Evolutionary conservation across 2,329 filamentous ascomycete species (phyloP).

Genomic region (Cryphonectria nitschkei): DNA sequence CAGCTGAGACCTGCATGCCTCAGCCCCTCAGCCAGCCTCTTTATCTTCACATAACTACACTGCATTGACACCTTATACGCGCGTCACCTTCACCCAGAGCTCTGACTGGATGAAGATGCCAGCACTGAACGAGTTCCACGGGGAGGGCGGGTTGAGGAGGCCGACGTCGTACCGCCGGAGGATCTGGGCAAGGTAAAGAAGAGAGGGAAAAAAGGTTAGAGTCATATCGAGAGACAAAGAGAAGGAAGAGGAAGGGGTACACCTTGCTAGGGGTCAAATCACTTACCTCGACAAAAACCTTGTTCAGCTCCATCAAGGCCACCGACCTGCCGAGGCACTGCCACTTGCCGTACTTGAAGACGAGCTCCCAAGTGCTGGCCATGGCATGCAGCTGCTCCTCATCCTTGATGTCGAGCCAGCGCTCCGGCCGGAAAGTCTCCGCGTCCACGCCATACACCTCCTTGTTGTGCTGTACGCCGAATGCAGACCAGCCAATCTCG

Average conservation of each 20-base stretch:
- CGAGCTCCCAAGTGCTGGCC: slow-evolving; percentile 44
- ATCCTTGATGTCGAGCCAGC: slow-evolving; percentile 49
- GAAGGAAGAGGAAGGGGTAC: background rate
- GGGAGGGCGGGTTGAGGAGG: slow-evolving; percentile 33
- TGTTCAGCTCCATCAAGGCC: slow-evolving; percentile 49
- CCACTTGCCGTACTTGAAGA: slow-evolving; percentile 49
- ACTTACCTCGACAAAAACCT: slow-evolving; percentile 48
- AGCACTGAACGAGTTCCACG: slow-evolving; percentile 35
- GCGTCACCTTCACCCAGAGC: slow-evolving; percentile 36
- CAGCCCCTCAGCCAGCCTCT: background rate
- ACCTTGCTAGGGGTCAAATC: background rate
- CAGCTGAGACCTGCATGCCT: background rate
- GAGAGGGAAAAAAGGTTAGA: background rate
- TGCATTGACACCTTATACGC: slow-evolving; percentile 16
- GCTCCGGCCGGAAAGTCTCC: slow-evolving; percentile 50
- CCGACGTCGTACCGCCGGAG: slow-evolving; percentile 35
- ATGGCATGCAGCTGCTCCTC: slow-evolving; percentile 40
- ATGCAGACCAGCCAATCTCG: slow-evolving; percentile 48
- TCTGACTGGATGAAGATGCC: slow-evolving; percentile 37
- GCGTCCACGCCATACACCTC: slow-evolving; percentile 45
- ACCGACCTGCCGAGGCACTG: slow-evolving; percentile 52
- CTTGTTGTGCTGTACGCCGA: slow-evolving; percentile 45
- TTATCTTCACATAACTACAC: background rate
- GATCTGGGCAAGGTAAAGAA: slow-evolving; percentile 21
- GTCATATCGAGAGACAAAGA: background rate